These are phyloP conservation scores for Komagataella mondaviorum DNA, from an alignment of 805 yeast species.

Conservation along the genomic window DNA sequence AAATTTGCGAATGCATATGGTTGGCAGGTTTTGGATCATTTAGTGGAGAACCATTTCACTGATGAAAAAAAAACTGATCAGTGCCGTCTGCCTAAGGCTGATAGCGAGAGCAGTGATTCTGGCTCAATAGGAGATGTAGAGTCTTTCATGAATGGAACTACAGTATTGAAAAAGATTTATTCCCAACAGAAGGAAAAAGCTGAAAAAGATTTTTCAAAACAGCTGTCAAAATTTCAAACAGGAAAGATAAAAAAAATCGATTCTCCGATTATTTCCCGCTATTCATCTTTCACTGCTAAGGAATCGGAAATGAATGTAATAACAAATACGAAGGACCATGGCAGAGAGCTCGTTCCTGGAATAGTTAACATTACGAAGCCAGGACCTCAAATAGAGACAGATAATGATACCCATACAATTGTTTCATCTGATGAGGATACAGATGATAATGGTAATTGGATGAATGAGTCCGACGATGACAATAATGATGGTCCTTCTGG, in stretches of 20 bases:
- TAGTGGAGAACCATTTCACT: slow-evolving; percentile 54
- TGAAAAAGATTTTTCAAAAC: slow-evolving; percentile 14
- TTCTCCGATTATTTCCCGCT: slow-evolving; percentile 15
- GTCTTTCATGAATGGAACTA: slow-evolving; percentile 1
- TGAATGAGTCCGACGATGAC: slow-evolving; percentile 25
- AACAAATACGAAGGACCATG: not conserved
- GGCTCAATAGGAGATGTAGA: slow-evolving; percentile 2
- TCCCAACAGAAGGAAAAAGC: slow-evolving; percentile 8
- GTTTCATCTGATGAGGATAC: not conserved
- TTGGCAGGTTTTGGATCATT: slow-evolving; percentile 82
- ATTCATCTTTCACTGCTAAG: slow-evolving; percentile 2
- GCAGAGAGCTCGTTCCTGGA: not conserved
- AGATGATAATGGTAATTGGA: slow-evolving; percentile 31
- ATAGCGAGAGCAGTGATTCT: not conserved
- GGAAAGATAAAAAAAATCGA: slow-evolving; percentile 21
- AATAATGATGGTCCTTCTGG: slow-evolving; percentile 59
- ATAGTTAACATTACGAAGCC: not conserved
- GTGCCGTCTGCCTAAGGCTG: slow-evolving; percentile 6
- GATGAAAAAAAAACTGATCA: slow-evolving; percentile 12
- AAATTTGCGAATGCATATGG: slow-evolving; percentile 90
- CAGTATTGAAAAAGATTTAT: slow-evolving; percentile 4
- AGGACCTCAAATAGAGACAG: not conserved
- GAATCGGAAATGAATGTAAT: slow-evolving; percentile 1
- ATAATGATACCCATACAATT: slow-evolving; percentile 1
- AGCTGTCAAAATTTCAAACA: slow-evolving; percentile 13